Base-by-base conservation (phyloP, 2,329 filamentous ascomycete genomes). In the Sporothrix brasiliensis region DNA sequence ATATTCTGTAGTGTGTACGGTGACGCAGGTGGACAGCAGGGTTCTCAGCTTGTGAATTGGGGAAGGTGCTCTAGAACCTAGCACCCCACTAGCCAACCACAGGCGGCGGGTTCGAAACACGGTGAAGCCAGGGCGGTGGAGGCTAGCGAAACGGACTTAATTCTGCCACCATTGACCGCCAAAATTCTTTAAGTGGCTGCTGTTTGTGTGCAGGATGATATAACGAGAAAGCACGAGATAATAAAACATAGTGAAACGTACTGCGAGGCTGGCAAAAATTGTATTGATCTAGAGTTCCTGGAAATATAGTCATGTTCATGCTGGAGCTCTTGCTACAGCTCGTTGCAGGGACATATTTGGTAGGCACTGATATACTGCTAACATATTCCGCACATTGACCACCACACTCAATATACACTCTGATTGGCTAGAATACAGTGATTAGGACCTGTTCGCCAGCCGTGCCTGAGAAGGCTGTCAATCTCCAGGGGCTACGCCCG, bases 381-480 rank as follows among this genome's bases (percentile, higher is more conserved):
- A 4, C 11, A 10, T 14, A 14, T 16, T 58, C 30, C 27, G 27
- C 3, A 30, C 27, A 30, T n/a, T 13, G 7, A n/a, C 54, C 14
- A 39, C 14, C 14, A 34, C 39, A 16, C 14, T 13, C 54, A 39
- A 0, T 10, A 16, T 30, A 30, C 30, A 1, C 27, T 58, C 58
- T 47, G 58, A 63, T 47, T 61, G 58, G 58, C 58, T 16, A 16
- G 14, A 19, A 16, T 14, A 5, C 11, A 16, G 6, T 9, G 9
- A 7, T 1, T 34, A 34, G 1, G 3, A 34, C 34, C 34, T 34
- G 9, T 1, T 14, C 7, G 13, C 49, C 34, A 27, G 50, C 50
- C 52, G 34, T 68, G 66, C 66, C 66, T 47, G 58, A 67, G 65
- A 67, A 68, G 66, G 52, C 66, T 68, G 66, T 63, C 39, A 63